Base-by-base conservation (phyloP, 2,329 filamentous ascomycete species). In the Colletotrichum sp. region DNA sequence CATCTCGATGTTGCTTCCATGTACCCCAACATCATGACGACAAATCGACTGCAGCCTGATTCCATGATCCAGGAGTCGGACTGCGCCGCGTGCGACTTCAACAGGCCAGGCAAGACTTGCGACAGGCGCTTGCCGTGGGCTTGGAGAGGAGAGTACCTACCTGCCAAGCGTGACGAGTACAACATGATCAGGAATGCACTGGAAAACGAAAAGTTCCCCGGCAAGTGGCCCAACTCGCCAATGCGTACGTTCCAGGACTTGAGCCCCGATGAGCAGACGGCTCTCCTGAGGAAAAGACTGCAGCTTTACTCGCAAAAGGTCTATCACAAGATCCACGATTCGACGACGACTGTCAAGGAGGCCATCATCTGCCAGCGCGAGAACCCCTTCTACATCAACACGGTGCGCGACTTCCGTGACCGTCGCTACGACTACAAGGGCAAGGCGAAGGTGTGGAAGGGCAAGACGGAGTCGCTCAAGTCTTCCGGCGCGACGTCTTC, bases 1-100 rank as follows among this genome's bases (percentile, higher is more conserved):
- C 97, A 99, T 89, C 89, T 99, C 86, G 97, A 99, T 82, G 98
- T 99, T 75, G 97, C 97, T 21, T 98, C 97, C 76, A 99, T 99
- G 97, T 99, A 99, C 83, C 97, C 97, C 12, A 99, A 99, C 85
- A 99, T 99, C 84, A 99, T 99, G 98, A 99, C 98, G 3, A 99
- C 97, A 2, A 99, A 99, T 84, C 94, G 97, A 84, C 86, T 99
- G 63, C 97, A 99, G 80, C 97, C 97, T 0, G 97, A 99, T 84
- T 99, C 97, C n/a, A 98, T 99, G 96, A 98, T 99, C 70, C 89
- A 96, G 64, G 98, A 99, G 83, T 95, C 96, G 1, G 95, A 98
- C 81, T 99, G 98, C 81, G 97, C 97, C 4, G 96, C 97, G 13
- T 99, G 98, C 85, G 98, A 99, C 84, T 99, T 99, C 89, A 99